These are phyloP conservation scores for Mucor mucedo DNA, from an alignment of 371 early-diverging fungal species.

Conservation along the genomic window DNA sequence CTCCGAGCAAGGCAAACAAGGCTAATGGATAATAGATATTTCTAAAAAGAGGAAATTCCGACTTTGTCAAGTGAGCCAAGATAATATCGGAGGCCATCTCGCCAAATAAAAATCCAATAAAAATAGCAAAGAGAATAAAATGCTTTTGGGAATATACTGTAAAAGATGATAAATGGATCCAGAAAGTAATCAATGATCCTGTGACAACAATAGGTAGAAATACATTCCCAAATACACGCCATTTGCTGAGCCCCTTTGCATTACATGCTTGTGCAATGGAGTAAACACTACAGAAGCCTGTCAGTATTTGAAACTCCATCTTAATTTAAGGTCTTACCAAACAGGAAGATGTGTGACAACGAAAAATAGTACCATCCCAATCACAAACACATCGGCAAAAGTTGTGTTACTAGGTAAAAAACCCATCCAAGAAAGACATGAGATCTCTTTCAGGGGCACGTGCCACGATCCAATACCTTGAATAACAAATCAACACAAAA, in stretches of 20 bases:
- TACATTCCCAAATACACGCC: slow-evolving; percentile 24
- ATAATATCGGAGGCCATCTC: slow-evolving; percentile 91
- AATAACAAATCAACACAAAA: background rate
- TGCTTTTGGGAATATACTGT: slow-evolving; percentile 65
- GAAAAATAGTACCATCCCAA: slow-evolving; percentile 42
- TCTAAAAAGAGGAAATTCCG: slow-evolving; percentile 74
- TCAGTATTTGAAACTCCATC: background rate
- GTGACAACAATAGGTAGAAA: slow-evolving; percentile 63
- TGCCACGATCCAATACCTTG: slow-evolving; percentile 50
- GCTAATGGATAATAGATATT: slow-evolving; percentile 16
- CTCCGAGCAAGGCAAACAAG: slow-evolving; percentile 1
- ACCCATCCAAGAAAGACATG: slow-evolving; percentile 26
- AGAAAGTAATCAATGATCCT: slow-evolving; percentile 59
- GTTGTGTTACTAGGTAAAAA: slow-evolving; percentile 33
- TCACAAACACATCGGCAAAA: slow-evolving; percentile 45
- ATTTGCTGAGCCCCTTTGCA: slow-evolving; percentile 25
- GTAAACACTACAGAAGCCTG: slow-evolving; percentile 16
- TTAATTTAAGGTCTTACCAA: slow-evolving; percentile 32
- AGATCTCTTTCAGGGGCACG: slow-evolving; percentile 32
- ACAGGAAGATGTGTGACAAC: slow-evolving; percentile 45
- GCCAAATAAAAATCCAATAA: slow-evolving; percentile 84
- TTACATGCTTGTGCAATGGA: slow-evolving; percentile 40
- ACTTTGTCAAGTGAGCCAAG: slow-evolving; percentile 85
- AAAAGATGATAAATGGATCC: slow-evolving; percentile 72
- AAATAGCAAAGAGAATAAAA: slow-evolving; percentile 71